Conservation (phyloP, 2,329 filamentous ascomycete genomes). For the Penicillium brasilianum region DNA sequence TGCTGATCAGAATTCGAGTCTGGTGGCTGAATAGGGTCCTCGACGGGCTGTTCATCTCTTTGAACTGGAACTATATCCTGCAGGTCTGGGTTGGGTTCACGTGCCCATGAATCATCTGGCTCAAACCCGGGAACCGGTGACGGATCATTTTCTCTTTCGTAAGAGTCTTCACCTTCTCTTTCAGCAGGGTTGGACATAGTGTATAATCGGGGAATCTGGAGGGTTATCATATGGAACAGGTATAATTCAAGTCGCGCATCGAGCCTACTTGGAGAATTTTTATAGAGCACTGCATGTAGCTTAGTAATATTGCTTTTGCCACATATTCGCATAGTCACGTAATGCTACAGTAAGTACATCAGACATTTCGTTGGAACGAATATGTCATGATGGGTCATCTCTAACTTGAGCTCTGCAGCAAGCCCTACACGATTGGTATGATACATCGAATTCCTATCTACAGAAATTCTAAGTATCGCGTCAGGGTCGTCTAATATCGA, state of each 20-base stretch:
- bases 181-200: constrained; percentile 15
- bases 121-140: constrained; percentile 13
- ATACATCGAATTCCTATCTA: neutral
- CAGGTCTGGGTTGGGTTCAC: constrained; percentile 26
- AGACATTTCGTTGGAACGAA: neutral
- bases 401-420: neutral
- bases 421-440: no score
- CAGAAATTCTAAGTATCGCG: no score
- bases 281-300: neutral
- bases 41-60: constrained; percentile 27
- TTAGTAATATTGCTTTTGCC: neutral
- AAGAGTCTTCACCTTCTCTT: constrained; percentile 15
- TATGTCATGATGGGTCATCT: neutral
- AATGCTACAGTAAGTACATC: neutral
- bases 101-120: constrained; percentile 31
- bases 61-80: constrained; percentile 31
- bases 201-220: neutral
- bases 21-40: constrained; percentile 39
- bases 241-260: neutral
- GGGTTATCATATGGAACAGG: neutral
- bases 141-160: constrained; percentile 17
- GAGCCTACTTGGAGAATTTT: neutral
- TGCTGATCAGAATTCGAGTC: constrained; percentile 37
- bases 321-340: neutral
- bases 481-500: no score